Conservation (phyloP, 2,329 filamentous ascomycete genomes). For the Colletotrichum coccodes region DNA sequence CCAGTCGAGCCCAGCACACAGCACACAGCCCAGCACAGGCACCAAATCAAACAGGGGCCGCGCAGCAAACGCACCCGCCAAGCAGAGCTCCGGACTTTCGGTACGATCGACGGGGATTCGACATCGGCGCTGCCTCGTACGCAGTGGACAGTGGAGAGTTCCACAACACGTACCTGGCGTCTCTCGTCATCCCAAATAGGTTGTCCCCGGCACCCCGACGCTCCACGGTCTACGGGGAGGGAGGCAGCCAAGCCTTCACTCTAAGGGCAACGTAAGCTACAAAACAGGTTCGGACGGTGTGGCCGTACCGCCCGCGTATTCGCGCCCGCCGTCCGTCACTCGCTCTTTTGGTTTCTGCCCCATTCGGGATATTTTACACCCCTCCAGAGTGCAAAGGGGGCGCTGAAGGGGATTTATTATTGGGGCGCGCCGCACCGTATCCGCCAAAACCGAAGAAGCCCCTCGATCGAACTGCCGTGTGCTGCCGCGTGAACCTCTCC, state of each 20-base stretch:
- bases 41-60: background rate
- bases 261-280: constrained; percentile 31
- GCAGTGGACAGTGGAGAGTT: constrained; percentile 19
- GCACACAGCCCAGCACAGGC: background rate
- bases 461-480: constrained; percentile 14
- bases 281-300: constrained; percentile 32
- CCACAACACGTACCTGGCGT: constrained; percentile 14
- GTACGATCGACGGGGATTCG: constrained; percentile 11
- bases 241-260: constrained; percentile 29
- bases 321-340: constrained; percentile 23
- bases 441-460: constrained; percentile 5
- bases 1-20: background rate
- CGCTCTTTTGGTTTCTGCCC: background rate
- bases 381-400: constrained; percentile 12
- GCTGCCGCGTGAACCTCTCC: background rate
- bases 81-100: constrained; percentile 23
- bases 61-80: constrained; percentile 1
- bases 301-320: constrained; percentile 21
- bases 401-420: constrained; percentile 26
- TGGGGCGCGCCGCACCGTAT: constrained; percentile 22
- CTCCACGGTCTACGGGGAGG: constrained; percentile 2
- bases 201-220: constrained; percentile 22
- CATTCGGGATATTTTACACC: constrained; percentile 18
- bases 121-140: constrained; percentile 30
- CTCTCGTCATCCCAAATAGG: constrained; percentile 27